phyloP scores from a whole-genome alignment of 345 rosid genomes.

The Sisymbrium irio region DNA sequence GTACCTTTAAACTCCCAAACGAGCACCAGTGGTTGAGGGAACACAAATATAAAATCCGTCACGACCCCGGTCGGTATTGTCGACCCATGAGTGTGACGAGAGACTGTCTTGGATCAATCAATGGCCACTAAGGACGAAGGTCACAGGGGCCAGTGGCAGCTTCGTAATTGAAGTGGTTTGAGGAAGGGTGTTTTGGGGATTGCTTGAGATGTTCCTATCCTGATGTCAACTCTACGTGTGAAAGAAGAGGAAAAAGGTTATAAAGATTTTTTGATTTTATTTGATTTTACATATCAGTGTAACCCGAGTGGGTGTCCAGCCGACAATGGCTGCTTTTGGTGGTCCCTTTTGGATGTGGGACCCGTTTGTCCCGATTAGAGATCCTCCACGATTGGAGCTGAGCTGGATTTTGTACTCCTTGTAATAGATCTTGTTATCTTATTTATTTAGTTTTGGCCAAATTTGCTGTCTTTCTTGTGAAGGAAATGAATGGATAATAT shows the following conservation, averaged over 20 bases:
- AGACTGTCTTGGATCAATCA: constrained; percentile 49
- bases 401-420: constrained; percentile 33
- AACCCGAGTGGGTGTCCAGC: constrained; percentile 67
- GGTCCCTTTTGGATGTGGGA: constrained; percentile 37
- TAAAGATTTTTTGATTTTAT: neutral
- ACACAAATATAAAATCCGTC: constrained; percentile 31
- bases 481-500: constrained; percentile 13
- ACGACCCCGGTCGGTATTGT: constrained; percentile 42
- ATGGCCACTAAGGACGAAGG: constrained; percentile 25
- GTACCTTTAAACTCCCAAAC: constrained; percentile 31
- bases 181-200: constrained; percentile 21
- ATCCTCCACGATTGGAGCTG: constrained; percentile 36
- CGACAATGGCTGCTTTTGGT: constrained; percentile 51
- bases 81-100: constrained; percentile 41
- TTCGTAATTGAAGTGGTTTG: constrained; percentile 18
- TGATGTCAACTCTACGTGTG: constrained; percentile 57
- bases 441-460: constrained; percentile 11
- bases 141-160: constrained; percentile 23
- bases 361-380: constrained; percentile 28
- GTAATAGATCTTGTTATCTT: constrained; percentile 2
- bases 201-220: constrained; percentile 19
- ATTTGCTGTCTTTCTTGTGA: constrained; percentile 24
- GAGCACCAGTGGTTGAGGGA: constrained; percentile 35
- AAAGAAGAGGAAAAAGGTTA: constrained; percentile 32
- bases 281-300: constrained; percentile 38